Conservation (phyloP, 345 rosid species). For the Aquilaria yunnanensis region DNA sequence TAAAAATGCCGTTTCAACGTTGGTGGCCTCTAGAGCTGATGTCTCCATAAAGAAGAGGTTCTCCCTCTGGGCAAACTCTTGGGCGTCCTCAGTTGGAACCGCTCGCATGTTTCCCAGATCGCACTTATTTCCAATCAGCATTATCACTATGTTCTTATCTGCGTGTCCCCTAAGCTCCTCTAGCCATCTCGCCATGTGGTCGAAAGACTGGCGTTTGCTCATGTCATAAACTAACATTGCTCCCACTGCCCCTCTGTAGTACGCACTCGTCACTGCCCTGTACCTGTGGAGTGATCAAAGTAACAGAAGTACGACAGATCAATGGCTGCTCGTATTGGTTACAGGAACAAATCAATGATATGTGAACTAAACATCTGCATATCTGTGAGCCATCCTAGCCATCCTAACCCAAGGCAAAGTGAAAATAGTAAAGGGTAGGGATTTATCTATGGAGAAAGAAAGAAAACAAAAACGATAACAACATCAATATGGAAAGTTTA, state of each 20-base stretch:
- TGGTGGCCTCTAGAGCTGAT: constrained; percentile 61
- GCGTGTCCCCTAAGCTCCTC: constrained; percentile 69
- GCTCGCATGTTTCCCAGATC: constrained; percentile 56
- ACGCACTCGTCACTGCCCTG: constrained; percentile 73
- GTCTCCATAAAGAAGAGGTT: constrained; percentile 72
- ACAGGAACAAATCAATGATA: too few species aligned
- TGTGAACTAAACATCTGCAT: too few species aligned
- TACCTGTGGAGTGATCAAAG: constrained; percentile 30
- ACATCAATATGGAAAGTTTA: too few species aligned
- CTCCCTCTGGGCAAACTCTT: constrained; percentile 73
- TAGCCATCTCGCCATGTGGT: constrained; percentile 68
- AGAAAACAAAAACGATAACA: too few species aligned
- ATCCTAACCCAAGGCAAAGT: too few species aligned
- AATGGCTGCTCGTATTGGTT: too few species aligned
- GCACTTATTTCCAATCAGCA: constrained; percentile 68
- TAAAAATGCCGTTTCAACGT: constrained; percentile 60
- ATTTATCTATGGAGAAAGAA: too few species aligned
- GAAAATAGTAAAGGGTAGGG: too few species aligned
- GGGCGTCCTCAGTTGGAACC: constrained; percentile 56
- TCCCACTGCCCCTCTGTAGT: constrained; percentile 68
- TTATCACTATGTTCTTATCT: constrained; percentile 57
- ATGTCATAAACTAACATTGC: constrained; percentile 69
- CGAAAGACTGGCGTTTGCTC: constrained; percentile 68
- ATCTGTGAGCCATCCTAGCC: too few species aligned
- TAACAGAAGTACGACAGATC: too few species aligned